Conservation (phyloP, 495 filamentous ascomycete species). For the Pseudoneurospora amorphoporcata region DNA sequence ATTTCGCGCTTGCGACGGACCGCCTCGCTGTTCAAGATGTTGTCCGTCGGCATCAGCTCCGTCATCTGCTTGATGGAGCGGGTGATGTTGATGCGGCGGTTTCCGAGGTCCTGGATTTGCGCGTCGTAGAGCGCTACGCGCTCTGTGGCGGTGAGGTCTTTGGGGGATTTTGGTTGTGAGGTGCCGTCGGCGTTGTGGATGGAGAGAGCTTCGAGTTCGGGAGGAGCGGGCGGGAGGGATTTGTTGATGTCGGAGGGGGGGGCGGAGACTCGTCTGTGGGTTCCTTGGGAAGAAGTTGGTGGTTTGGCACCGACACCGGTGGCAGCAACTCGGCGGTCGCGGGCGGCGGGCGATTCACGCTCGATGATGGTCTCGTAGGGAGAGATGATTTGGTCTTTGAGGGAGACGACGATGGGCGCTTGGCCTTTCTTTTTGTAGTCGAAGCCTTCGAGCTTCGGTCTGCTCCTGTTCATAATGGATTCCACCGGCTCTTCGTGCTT, state of each 20-base stretch:
- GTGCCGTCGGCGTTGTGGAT: neutral
- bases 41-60: constrained; percentile 47
- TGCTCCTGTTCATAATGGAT: constrained; percentile 29
- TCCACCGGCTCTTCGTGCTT: neutral
- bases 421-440: constrained; percentile 1
- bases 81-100: constrained; percentile 59
- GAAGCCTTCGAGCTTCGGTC: constrained; percentile 13
- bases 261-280: constrained; percentile 10
- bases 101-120: constrained; percentile 51
- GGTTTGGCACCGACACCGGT: neutral
- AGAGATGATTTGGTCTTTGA: constrained; percentile 18
- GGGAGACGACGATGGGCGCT: constrained; percentile 19
- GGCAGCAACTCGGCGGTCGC: constrained; percentile 5
- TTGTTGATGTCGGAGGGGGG: constrained; percentile 37
- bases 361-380: constrained; percentile 5
- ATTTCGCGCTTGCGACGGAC: constrained; percentile 44
- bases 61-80: constrained; percentile 65
- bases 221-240: constrained; percentile 45
- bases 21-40: constrained; percentile 32
- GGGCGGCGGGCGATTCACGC: constrained; percentile 5
- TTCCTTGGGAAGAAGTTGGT: too few relatives aligned
- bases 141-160: constrained; percentile 43
- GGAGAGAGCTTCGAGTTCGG: constrained; percentile 16
- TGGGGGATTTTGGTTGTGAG: neutral
- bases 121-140: constrained; percentile 59